A percentile compares a stretch with the other conserved stretches of the same genome.
These are phyloP conservation scores for Chondrostereum purpureum DNA, from an alignment of 1,284 basidiomycete genomes.

Conservation along the genomic window DNA sequence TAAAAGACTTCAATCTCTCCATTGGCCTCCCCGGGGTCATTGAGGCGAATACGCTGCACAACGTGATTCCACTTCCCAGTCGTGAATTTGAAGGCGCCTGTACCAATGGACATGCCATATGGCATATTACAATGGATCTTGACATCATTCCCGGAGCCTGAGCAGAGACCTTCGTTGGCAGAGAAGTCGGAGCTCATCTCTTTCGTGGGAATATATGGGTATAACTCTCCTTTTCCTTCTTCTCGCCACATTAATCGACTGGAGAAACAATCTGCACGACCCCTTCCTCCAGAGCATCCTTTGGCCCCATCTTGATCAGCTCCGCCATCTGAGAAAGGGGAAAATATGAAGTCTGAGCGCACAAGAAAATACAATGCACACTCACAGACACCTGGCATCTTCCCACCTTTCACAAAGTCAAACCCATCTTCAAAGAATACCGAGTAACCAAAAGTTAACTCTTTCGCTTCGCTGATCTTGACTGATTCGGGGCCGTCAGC, in stretches of 20 bases:
- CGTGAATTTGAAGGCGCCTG: neutral
- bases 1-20: neutral
- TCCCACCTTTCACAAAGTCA: constrained; percentile 25
- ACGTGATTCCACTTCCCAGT: neutral
- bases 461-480: constrained; percentile 25
- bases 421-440: constrained; percentile 37
- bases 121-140: neutral
- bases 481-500: constrained; percentile 22
- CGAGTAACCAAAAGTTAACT: constrained; percentile 33
- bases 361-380: constrained; percentile 8
- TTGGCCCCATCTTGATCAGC: constrained; percentile 21
- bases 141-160: too few species aligned
- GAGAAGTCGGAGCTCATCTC: neutral
- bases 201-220: constrained; percentile 31
- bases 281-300: constrained; percentile 31
- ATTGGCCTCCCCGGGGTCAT: neutral
- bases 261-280: constrained; percentile 28
- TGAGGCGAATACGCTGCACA: neutral
- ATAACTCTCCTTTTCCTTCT: constrained; percentile 32
- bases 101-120: neutral
- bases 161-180: neutral
- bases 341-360: neutral
- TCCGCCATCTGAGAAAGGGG: constrained; percentile 25
- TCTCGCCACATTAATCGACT: constrained; percentile 36
- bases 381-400: constrained; percentile 31